Conservation (phyloP, 2,329 filamentous ascomycete genomes). For the Rutstroemia sp. region DNA sequence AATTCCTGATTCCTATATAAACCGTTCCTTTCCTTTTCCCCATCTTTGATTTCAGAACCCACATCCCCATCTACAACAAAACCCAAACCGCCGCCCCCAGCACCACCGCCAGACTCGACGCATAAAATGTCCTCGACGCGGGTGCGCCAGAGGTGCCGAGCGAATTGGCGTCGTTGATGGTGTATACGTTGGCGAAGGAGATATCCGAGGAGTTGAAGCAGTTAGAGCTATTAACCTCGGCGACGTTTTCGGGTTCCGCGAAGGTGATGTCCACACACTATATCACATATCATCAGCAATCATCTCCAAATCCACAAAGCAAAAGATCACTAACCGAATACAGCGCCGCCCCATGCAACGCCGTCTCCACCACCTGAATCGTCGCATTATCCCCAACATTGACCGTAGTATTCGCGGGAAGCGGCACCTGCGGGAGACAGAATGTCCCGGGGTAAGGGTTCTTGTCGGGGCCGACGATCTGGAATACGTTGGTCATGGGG, state of each 20-base stretch:
- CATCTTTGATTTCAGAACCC: background rate
- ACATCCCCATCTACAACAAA: background rate
- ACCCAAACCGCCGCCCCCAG: background rate
- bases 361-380: conserved; percentile 79
- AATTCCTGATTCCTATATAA: too few relatives aligned
- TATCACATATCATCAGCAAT: too few relatives aligned
- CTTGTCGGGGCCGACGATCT: conserved; percentile 75
- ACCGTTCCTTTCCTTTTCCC: too few relatives aligned
- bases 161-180: conserved; percentile 37
- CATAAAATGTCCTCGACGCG: background rate
- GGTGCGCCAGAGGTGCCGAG: conserved; percentile 1
- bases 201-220: conserved; percentile 65
- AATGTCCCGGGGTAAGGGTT: conserved; percentile 81
- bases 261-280: conserved; percentile 91
- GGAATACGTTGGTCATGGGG: conserved; percentile 71
- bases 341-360: conserved; percentile 74
- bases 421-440: conserved; percentile 81
- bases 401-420: conserved; percentile 65
- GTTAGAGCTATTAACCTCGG: conserved; percentile 70
- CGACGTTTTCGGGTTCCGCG: conserved; percentile 69
- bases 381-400: conserved; percentile 82
- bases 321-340: conserved; percentile 35
- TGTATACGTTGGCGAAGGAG: conserved; percentile 50
- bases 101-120: background rate
- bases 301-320: background rate